These are phyloP conservation scores for Choiromyces venosus DNA, from an alignment of 495 filamentous ascomycete genomes.

Conservation along the genomic window DNA sequence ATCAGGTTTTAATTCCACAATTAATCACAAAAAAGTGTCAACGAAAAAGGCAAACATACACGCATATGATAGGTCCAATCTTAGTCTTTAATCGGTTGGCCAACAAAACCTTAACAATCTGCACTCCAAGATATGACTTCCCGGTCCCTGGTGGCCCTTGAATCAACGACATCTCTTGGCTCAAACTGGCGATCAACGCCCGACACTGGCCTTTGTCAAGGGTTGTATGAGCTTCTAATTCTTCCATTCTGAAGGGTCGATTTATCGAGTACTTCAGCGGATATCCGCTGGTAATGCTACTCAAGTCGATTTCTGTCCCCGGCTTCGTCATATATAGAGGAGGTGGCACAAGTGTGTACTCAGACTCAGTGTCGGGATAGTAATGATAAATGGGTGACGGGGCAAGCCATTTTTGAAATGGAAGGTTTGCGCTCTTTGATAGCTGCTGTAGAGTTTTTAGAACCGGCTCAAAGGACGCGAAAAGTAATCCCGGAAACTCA, in stretches of 20 bases:
- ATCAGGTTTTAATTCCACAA: neutral
- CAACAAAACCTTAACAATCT: constrained; percentile 58
- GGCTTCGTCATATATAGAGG: constrained; percentile 36
- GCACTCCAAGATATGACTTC: constrained; percentile 49
- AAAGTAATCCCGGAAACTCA: constrained; percentile 65
- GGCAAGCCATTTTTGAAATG: constrained; percentile 57
- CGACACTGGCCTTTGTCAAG: constrained; percentile 47
- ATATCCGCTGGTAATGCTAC: constrained; percentile 19
- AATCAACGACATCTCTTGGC: constrained; percentile 56
- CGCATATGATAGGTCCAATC: constrained; percentile 62
- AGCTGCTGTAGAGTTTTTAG: constrained; percentile 61
- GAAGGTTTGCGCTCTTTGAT: constrained; percentile 49
- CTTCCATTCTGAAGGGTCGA: constrained; percentile 1
- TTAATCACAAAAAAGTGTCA: constrained; percentile 38
- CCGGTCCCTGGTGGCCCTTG: constrained; percentile 82
- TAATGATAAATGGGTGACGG: constrained; percentile 40
- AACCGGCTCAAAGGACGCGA: constrained; percentile 62
- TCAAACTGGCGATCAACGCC: constrained; percentile 55
- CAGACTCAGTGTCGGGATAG: neutral
- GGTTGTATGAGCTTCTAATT: constrained; percentile 27
- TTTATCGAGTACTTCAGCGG: constrained; percentile 27
- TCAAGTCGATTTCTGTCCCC: constrained; percentile 15
- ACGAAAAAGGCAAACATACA: constrained; percentile 27
- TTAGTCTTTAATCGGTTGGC: constrained; percentile 49
- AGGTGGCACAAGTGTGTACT: constrained; percentile 44